phyloP scores from a whole-genome alignment of 495 filamentous ascomycete genomes.

The Glarea lozoyensis region DNA sequence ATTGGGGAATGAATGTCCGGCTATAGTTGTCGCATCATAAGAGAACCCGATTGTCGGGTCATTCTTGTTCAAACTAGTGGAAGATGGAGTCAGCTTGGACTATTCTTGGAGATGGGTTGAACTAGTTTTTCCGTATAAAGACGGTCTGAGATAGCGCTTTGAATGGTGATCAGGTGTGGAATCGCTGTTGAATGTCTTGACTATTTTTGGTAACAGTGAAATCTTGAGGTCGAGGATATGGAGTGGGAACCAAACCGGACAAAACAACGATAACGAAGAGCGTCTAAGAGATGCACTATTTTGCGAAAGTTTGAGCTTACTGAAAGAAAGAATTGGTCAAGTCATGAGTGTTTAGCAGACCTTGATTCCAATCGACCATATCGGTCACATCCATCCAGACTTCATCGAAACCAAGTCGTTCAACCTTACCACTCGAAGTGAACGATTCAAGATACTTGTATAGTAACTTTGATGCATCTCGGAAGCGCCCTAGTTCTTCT shows the following conservation, averaged over 20 bases:
- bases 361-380: conserved; percentile 70
- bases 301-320: too few relatives aligned
- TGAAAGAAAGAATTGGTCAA: conserved; percentile 67
- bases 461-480: conserved; percentile 74
- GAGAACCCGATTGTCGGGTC: conserved; percentile 75
- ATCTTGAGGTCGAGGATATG: too few relatives aligned
- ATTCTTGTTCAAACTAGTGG: conserved; percentile 54
- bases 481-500: conserved; percentile 78
- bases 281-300: too few relatives aligned
- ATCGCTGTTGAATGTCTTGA: too few relatives aligned
- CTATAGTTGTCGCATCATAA: conserved; percentile 59
- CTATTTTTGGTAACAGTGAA: too few relatives aligned
- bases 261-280: too few relatives aligned
- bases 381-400: conserved; percentile 70
- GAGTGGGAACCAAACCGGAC: too few relatives aligned
- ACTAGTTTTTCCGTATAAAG: too few relatives aligned
- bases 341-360: conserved; percentile 57
- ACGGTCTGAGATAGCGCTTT: too few relatives aligned
- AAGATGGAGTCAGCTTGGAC: too few relatives aligned
- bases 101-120: too few relatives aligned
- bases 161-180: too few relatives aligned
- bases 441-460: conserved; percentile 60
- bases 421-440: conserved; percentile 66
- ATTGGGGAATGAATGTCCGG: conserved; percentile 48
- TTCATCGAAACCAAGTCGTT: conserved; percentile 84